Percentiles rank a stretch among this genome's conserved stretches.
Conservation (phyloP, 805 yeast genomes). For the Priceomyces castillae region DNA sequence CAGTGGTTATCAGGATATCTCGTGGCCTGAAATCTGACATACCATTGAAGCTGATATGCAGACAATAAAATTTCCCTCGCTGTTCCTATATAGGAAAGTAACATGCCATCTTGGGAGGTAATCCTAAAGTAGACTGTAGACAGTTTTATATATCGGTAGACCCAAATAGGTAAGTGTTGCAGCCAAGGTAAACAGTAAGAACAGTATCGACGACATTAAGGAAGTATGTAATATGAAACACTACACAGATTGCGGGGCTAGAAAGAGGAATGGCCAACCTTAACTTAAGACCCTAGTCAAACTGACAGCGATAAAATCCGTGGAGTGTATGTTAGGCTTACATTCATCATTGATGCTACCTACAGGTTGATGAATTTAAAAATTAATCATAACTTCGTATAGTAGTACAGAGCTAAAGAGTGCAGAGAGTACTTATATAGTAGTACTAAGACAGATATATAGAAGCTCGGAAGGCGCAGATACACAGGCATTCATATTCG, state of each 20-base stretch:
- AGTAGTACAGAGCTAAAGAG: neutral
- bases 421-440: neutral
- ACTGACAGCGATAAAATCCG: no score
- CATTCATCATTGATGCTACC: neutral
- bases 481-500: neutral
- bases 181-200: conserved; percentile 2
- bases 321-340: no score
- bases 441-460: neutral
- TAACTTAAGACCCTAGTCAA: no score
- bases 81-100: neutral
- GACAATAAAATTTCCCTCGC: neutral
- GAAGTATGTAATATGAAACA: no score
- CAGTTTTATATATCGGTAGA: neutral
- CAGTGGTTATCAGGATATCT: no score
- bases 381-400: neutral
- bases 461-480: neutral
- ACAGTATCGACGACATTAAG: no score
- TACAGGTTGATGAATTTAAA: neutral
- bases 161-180: conserved; percentile 3
- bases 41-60: neutral
- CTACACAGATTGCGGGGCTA: no score
- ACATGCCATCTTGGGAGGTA: neutral
- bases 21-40: neutral
- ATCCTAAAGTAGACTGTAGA: neutral
- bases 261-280: no score